Conservation (phyloP, 2,329 filamentous ascomycete species). For the Fusarium sp. region DNA sequence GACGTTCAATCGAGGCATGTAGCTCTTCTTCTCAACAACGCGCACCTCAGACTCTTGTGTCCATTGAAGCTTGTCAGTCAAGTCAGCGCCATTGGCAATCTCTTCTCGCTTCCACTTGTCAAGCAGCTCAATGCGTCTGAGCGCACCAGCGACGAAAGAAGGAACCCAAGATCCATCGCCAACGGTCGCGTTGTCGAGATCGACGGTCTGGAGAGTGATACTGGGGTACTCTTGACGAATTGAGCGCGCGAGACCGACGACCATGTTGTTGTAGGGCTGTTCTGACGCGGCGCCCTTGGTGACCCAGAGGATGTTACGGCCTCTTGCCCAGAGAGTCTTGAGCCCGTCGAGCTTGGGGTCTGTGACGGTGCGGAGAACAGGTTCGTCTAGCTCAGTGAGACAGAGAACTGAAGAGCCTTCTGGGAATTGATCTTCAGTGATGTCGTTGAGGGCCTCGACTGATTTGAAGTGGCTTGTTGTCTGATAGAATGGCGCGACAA, state of each 20-base stretch:
- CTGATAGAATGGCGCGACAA: background rate
- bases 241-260: conserved; percentile 10
- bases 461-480: background rate
- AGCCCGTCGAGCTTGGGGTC: background rate
- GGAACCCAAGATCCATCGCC: background rate
- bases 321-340: background rate
- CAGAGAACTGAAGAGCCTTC: conserved; percentile 3
- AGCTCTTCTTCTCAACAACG: conserved; percentile 1
- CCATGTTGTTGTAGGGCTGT: conserved; percentile 21
- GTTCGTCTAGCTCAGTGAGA: conserved; percentile 2
- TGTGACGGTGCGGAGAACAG: background rate
- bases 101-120: conserved; percentile 11
- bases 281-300: conserved; percentile 8
- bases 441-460: background rate
- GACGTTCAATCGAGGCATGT: conserved; percentile 4
- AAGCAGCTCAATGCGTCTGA: background rate
- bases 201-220: conserved; percentile 2
- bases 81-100: background rate
- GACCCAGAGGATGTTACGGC: conserved; percentile 13
- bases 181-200: background rate
- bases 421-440: background rate
- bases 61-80: conserved; percentile 1
- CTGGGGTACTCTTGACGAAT: conserved; percentile 13
- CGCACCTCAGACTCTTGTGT: conserved; percentile 8
- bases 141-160: background rate